Percentiles rank a stretch among this genome's conserved stretches.
phyloP scores from a whole-genome alignment of 164 flowering plant genomes.

The Hamamelis virginiana region DNA sequence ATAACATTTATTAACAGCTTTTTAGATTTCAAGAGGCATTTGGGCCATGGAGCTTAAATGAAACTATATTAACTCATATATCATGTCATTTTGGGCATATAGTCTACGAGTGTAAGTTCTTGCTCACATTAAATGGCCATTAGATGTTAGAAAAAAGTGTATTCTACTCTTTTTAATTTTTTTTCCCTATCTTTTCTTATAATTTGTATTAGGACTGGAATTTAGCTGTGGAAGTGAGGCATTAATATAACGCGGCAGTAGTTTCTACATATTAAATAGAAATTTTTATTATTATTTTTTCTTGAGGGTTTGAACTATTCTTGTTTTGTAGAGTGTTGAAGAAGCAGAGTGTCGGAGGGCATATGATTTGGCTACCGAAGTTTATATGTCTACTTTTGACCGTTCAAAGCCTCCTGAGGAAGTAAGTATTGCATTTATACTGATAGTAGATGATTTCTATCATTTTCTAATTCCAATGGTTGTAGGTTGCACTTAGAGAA shows the following conservation, averaged over 20 bases:
- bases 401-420: slow-evolving; percentile 93
- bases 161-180: neutral
- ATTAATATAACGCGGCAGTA: neutral
- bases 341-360: slow-evolving; percentile 96
- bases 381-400: slow-evolving; percentile 83
- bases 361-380: slow-evolving; percentile 76
- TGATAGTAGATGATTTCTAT: slow-evolving; percentile 1
- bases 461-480: slow-evolving; percentile 20
- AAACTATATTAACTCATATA: neutral
- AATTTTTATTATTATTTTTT: neutral
- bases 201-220: neutral
- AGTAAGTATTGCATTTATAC: slow-evolving; percentile 46
- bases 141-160: too few species aligned
- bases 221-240: neutral
- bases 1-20: neutral
- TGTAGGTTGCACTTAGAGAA: slow-evolving; percentile 78
- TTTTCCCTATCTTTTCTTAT: slow-evolving; percentile 1
- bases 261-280: neutral
- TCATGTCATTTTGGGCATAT: neutral
- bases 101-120: too few species aligned
- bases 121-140: too few species aligned
- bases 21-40: neutral
- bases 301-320: neutral
- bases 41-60: neutral
- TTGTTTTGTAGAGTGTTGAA: slow-evolving; percentile 83